Evolutionary conservation across 2,329 filamentous ascomycete genomes (phyloP), one percentile per base, ranked within the genome.

Genomic region (Penicillium palitans): DNA sequence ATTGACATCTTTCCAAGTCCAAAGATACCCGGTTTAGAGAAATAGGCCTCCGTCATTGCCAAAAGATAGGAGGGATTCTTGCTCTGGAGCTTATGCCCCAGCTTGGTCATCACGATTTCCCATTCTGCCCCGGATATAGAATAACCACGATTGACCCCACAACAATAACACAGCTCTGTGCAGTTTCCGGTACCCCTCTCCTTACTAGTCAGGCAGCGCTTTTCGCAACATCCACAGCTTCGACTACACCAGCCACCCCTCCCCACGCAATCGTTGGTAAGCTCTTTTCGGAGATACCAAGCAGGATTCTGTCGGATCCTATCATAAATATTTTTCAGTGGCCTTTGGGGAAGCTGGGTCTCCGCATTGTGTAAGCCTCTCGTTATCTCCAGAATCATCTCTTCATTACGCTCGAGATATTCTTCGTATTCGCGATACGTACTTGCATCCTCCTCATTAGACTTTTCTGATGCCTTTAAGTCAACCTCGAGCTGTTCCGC

Each of bases 191-290:
- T 13, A 13, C 46, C 21, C 31, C 7, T 49, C 7, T 10, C 46
- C 21, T 27, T 27, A 4, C 29, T 15, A 25, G 15, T 4, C 7
- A 25, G 46, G n/a, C 21, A 37, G 19, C 21, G 37, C 25, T 44
- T 52, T 24, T 50, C 4, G 19, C 50, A 44, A 33, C 50, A 52
- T 10, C 40, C 50, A 44, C 50, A 52, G 19, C 8, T 44, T 35
- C 50, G 12, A 33, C 27, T 15, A 13, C 50, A 52, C 19, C 50
- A 52, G 12, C 39, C 50, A 44, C 40, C 50, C 15, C 27, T 44
- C 29, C 5, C 17, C 2, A 8, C 5, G 25, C 50, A 52, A 33
- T 35, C 39, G 1, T 31, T 10, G 6, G 35, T n/a, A 7, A 44
- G 37, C 13, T 52, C 39, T 17, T 44, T 21, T 13, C 39, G 50